Evolutionary conservation across 306 rosid genomes (phyloP), one percentile per base, ranked within the genome.

Genomic region (Datisca glomerata): DNA sequence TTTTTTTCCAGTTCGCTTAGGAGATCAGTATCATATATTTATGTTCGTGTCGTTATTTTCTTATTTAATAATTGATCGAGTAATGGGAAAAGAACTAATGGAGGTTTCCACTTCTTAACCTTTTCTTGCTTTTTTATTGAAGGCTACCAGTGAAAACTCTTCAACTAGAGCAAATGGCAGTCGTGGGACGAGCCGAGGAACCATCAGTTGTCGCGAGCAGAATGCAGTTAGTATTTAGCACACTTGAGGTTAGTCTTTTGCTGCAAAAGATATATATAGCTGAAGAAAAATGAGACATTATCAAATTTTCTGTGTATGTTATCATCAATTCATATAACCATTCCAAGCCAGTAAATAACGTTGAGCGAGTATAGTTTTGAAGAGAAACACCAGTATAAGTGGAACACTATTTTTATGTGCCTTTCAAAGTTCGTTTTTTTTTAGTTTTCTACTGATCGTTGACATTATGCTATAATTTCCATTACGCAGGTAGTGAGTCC

Each of bases 401-500:
- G n/a, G n/a, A n/a, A n/a, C n/a, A n/a, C n/a, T n/a, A n/a, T n/a
- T n/a, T n/a, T n/a, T n/a, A n/a, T n/a, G n/a, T n/a, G 4, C 8
- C 31, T 25, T 25, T 25, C 31, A 4, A 4, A 4, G 6, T 34
- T 34, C 6, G 42, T 21, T 49, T 32, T 20, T 49, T 23, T 48
- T 49, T 20, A n/a, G n/a, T n/a, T n/a, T n/a, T n/a, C n/a, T n/a
- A n/a, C n/a, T n/a, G n/a, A n/a, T n/a, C n/a, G n/a, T n/a, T n/a
- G n/a, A n/a, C n/a, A n/a, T n/a, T n/a, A n/a, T n/a, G n/a, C n/a
- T n/a, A n/a, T n/a, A n/a, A n/a, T n/a, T n/a, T n/a, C n/a, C n/a
- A n/a, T n/a, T n/a, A n/a, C n/a, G 76, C 85, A 89, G 98, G 91
- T 75, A 7, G 95, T 80, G 64, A 89, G 93, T 72, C 98, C 95